Evolutionary conservation across 495 filamentous ascomycete species (phyloP), one percentile per base, ranked within the genome.

Genomic region (Podospora fimiseda): DNA sequence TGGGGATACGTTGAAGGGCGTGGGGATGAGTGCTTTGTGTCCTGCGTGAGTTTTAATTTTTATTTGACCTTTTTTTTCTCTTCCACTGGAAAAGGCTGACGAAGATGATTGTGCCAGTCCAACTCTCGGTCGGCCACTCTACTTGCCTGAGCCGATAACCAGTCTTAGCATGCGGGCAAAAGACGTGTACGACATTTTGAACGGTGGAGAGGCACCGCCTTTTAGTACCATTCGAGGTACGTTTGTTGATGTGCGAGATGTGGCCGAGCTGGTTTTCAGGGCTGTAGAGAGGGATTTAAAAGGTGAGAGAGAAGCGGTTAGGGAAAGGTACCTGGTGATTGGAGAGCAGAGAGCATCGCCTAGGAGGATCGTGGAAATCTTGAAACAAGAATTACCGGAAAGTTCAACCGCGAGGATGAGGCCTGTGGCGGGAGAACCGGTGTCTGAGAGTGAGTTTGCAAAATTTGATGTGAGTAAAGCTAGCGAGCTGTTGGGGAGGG

Each of bases 181-280:
- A 9, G 59, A 61, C 50, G 53, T 69, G 55, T 59, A 60, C 52
- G 47, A 48, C 38, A 54, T 69, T 21, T 52, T 67, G 23, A 50
- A 58, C 36, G 66, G 66, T 27, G 50, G 52, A 11, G 51, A 43
- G 0, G 58, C 64, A 23, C 61, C 64, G 1, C 42, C 41, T 0
- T 65, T 67, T 8, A 50, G 60, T 0, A 60, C 64, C 15, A 58
- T 63, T 23, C 58, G 64, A 23, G 52, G 55, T 22, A 63, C 61
- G 22, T 57, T 60, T 38, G 57, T 69, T 13, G 67, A 72, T 49
- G 56, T 72, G 11, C 50, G 68, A 6, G 70, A 70, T 48, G 63
- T 69, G 9, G 70, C 67, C 15, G 65, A 66, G 14, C 50, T 70
- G 44, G 55, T 70, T 24, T 36, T 70, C 8, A 62, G 57, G 52